These are phyloP conservation scores for Westerdykella ornata DNA, from an alignment of 2,329 filamentous ascomycete genomes.

Conservation along the genomic window DNA sequence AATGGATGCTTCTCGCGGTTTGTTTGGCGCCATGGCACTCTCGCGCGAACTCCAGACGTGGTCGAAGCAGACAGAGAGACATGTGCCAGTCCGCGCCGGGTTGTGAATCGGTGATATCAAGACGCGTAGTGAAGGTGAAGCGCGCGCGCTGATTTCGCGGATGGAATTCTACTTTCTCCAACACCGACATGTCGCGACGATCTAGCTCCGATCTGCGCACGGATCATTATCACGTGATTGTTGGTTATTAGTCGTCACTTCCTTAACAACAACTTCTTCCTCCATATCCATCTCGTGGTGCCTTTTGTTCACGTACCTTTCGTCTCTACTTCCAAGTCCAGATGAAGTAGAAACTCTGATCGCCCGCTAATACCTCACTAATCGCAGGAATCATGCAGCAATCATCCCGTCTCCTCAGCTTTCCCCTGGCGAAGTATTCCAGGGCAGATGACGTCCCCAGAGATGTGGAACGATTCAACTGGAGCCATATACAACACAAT, in stretches of 20 bases:
- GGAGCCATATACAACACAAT: conserved; percentile 30
- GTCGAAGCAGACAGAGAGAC: conserved; percentile 5
- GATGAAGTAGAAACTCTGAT: background rate
- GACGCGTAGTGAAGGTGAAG: background rate
- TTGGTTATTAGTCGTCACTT: too few relatives aligned
- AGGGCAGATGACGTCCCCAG: conserved; percentile 27
- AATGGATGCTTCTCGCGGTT: conserved; percentile 41
- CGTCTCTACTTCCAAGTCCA: too few relatives aligned
- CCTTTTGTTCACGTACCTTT: too few relatives aligned
- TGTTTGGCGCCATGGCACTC: conserved; percentile 42
- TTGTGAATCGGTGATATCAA: background rate
- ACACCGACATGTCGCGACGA: too few relatives aligned
- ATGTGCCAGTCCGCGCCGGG: background rate
- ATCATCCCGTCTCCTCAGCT: conserved; percentile 14
- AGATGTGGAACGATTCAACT: conserved; percentile 26
- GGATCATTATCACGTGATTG: background rate
- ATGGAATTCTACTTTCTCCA: background rate
- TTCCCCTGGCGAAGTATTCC: conserved; percentile 30
- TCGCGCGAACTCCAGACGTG: conserved; percentile 28
- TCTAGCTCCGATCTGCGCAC: background rate
- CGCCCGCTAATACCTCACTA: background rate
- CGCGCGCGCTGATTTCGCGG: conserved; percentile 9
- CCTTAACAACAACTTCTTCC: too few relatives aligned
- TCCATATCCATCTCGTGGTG: too few relatives aligned
- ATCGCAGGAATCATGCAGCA: conserved; percentile 1